These are phyloP conservation scores for Camellia sinensis DNA, from an alignment of 148 eudicot genomes.

Conservation along the genomic window DNA sequence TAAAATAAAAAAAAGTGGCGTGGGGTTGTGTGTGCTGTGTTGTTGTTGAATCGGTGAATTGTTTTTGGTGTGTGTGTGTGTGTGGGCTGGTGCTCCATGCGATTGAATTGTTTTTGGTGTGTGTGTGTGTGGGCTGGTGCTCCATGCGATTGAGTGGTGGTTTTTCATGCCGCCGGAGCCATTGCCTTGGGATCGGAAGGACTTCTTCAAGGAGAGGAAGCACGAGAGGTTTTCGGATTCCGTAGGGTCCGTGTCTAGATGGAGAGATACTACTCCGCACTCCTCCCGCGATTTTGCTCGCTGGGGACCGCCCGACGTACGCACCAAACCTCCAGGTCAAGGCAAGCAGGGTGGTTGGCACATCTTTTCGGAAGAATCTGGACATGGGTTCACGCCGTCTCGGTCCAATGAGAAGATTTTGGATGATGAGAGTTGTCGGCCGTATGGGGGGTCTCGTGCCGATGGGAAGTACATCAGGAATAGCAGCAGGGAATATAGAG, in stretches of 20 bases:
- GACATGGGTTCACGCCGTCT: slow-evolving; percentile 41
- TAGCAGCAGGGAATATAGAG: slow-evolving; percentile 28
- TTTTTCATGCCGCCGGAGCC: slow-evolving; percentile 86
- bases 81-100: too few relatives aligned
- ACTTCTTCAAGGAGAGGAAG: slow-evolving; percentile 49
- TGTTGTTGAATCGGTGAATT: too few relatives aligned
- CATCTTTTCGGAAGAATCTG: slow-evolving; percentile 42
- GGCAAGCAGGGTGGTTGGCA: slow-evolving; percentile 73
- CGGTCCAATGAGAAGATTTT: slow-evolving; percentile 41
- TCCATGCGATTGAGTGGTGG: slow-evolving; percentile 25
- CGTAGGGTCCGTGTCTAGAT: slow-evolving; percentile 29
- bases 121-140: not conserved
- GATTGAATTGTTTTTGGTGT: not conserved
- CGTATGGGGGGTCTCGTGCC: slow-evolving; percentile 35
- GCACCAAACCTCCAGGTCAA: slow-evolving; percentile 46
- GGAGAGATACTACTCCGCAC: slow-evolving; percentile 44
- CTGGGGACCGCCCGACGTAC: slow-evolving; percentile 44
- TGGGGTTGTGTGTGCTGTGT: too few relatives aligned
- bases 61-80: too few relatives aligned
- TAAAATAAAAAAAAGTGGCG: too few relatives aligned
- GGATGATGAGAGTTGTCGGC: slow-evolving; percentile 42
- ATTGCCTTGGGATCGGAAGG: slow-evolving; percentile 76
- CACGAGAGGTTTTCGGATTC: slow-evolving; percentile 38
- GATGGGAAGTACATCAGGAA: slow-evolving; percentile 56
- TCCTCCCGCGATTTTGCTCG: slow-evolving; percentile 33